Evolutionary conservation across 495 filamentous ascomycete species (phyloP).

Genomic region (Thozetella sp.): DNA sequence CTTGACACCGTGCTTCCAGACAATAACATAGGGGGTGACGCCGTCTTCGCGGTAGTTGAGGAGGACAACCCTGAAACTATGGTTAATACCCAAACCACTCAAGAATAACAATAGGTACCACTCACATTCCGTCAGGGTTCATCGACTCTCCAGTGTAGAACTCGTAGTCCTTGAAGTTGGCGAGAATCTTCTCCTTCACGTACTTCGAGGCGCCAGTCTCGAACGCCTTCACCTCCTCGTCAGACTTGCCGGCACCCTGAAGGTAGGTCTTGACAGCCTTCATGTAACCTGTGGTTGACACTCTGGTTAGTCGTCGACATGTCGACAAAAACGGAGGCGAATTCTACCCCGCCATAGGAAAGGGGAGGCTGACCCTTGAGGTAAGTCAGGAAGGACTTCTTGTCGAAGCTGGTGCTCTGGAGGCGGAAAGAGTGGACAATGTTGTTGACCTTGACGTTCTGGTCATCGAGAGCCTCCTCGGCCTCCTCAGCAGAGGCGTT

Average conservation of each 20-base stretch:
- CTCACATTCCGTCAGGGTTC: constrained; percentile 87
- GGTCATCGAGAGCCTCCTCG: constrained; percentile 73
- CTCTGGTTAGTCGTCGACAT: background rate
- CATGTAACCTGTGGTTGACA: constrained; percentile 69
- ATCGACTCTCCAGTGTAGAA: constrained; percentile 90
- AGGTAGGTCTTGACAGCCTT: constrained; percentile 78
- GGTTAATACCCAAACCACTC: constrained; percentile 17
- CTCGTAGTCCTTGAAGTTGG: constrained; percentile 92
- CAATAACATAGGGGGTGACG: constrained; percentile 80
- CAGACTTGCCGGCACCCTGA: constrained; percentile 58
- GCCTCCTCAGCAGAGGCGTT: constrained; percentile 94
- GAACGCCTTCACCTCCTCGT: constrained; percentile 71
- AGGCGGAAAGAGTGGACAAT: constrained; percentile 92
- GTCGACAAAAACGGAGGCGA: background rate
- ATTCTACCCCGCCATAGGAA: background rate
- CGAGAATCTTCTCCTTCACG: constrained; percentile 77
- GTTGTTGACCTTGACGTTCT: constrained; percentile 82
- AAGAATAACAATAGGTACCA: constrained; percentile 19
- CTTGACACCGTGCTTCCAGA: constrained; percentile 95
- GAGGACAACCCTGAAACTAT: constrained; percentile 76
- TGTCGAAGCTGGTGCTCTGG: constrained; percentile 75
- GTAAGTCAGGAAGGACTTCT: constrained; percentile 77
- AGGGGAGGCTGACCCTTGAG: constrained; percentile 69
- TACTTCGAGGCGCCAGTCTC: constrained; percentile 70
- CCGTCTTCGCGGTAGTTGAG: constrained; percentile 98